Evolutionary conservation across 148 eudicot genomes (phyloP).

Genomic region (Camellia granthamiana): DNA sequence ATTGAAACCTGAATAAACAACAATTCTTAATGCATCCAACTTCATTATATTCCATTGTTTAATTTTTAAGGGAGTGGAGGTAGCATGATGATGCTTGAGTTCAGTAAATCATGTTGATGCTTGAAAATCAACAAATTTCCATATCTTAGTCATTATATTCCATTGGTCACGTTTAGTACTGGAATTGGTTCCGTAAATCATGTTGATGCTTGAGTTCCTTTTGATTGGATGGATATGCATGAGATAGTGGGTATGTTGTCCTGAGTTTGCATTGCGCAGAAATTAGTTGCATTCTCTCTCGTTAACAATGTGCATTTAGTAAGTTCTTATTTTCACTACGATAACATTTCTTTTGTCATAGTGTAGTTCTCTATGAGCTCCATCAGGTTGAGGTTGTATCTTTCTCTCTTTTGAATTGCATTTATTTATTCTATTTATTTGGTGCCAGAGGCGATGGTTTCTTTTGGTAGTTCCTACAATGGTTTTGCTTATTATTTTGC

Average conservation of each 20-base stretch:
- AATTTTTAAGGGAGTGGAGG: background rate
- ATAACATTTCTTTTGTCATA: background rate
- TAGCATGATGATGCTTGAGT: background rate
- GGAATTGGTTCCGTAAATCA: background rate
- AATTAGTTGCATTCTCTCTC: slow-evolving; percentile 4
- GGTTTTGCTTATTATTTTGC: background rate
- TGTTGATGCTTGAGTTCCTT: background rate
- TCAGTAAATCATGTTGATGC: background rate
- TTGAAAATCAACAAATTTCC: background rate
- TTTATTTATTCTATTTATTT: background rate
- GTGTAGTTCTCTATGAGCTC: background rate
- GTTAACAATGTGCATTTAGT: background rate
- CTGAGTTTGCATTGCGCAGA: background rate
- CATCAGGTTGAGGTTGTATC: background rate
- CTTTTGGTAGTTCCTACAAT: background rate
- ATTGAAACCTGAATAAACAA: background rate
- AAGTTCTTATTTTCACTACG: background rate
- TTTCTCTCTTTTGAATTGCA: background rate
- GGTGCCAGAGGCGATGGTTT: background rate
- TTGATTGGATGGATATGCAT: slow-evolving; percentile 8
- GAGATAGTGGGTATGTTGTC: background rate
- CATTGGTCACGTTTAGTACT: background rate
- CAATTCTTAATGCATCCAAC: background rate
- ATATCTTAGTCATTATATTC: too few relatives aligned
- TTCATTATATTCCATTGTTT: background rate